Evolutionary conservation across 352 stramenopile species (phyloP).

Genomic region (Pythium biforme): DNA sequence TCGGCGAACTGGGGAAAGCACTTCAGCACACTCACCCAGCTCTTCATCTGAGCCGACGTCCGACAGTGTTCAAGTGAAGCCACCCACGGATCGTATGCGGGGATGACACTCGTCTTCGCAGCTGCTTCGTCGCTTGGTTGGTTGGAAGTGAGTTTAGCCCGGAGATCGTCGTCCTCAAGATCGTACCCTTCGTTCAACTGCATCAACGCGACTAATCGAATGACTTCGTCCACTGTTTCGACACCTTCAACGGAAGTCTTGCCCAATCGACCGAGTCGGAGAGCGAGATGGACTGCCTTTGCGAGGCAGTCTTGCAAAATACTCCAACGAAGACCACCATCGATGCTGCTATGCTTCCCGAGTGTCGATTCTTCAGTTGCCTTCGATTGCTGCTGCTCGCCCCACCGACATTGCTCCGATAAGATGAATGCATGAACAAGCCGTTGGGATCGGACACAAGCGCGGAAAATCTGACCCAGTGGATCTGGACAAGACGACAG

Average conservation of each 20-base stretch:
- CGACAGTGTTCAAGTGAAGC: conserved; percentile 60
- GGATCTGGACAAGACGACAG: conserved; percentile 39
- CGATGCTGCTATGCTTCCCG: conserved; percentile 57
- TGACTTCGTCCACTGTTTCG: conserved; percentile 78
- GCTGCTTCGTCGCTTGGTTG: background rate
- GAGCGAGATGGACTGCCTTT: conserved; percentile 71
- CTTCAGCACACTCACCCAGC: conserved; percentile 52
- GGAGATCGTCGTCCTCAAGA: conserved; percentile 36
- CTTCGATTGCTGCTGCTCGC: conserved; percentile 62
- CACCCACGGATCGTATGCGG: conserved; percentile 53
- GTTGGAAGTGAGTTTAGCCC: background rate
- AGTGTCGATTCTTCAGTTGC: conserved; percentile 71
- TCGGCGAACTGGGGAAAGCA: conserved; percentile 64
- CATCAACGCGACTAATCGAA: conserved; percentile 70
- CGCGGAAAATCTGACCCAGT: conserved; percentile 50
- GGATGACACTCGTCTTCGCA: background rate
- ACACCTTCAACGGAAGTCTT: conserved; percentile 66
- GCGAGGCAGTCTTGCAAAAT: conserved; percentile 74
- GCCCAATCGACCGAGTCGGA: conserved; percentile 61
- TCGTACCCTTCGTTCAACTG: conserved; percentile 74
- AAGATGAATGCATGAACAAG: conserved; percentile 78
- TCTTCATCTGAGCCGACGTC: conserved; percentile 64
- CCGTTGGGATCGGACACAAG: conserved; percentile 57
- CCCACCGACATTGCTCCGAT: conserved; percentile 62
- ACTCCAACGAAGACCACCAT: conserved; percentile 60